These are phyloP conservation scores for Sapria himalayana DNA, from an alignment of 345 rosid species.

Conservation along the genomic window DNA sequence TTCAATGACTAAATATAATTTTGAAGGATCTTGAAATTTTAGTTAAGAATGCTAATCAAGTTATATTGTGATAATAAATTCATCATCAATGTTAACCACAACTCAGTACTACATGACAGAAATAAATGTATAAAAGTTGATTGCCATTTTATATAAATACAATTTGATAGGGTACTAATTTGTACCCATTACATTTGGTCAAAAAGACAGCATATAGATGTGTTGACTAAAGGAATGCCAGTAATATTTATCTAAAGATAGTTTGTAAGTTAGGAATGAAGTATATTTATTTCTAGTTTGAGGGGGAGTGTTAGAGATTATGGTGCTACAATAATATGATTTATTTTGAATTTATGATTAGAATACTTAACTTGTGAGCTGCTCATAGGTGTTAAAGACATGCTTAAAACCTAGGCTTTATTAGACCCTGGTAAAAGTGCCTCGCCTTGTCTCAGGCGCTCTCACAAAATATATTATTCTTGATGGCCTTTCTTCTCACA, in stretches of 20 bases:
- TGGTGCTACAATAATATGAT: too few relatives aligned
- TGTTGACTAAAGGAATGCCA: background rate
- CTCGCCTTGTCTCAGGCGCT: too few relatives aligned
- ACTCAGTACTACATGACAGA: background rate
- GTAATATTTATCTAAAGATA: background rate
- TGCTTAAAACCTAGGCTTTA: too few relatives aligned
- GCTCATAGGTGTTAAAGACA: too few relatives aligned
- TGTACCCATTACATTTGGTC: background rate
- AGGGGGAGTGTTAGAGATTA: background rate
- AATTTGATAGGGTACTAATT: background rate
- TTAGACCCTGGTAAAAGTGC: too few relatives aligned
- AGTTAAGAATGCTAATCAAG: background rate
- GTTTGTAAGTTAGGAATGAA: background rate
- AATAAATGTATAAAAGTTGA: background rate
- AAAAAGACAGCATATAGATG: background rate
- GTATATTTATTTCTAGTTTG: background rate
- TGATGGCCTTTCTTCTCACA: too few relatives aligned
- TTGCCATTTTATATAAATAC: background rate
- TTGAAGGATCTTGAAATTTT: background rate
- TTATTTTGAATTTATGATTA: too few relatives aligned
- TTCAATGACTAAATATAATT: background rate
- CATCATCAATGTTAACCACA: background rate
- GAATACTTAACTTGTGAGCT: too few relatives aligned
- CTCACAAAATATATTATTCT: too few relatives aligned
- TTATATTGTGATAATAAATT: background rate